A percentile compares a stretch with the other conserved stretches of the same genome.
phyloP scores from a whole-genome alignment of 1,284 basidiomycete species.

The Coniferiporia sulphurascens region DNA sequence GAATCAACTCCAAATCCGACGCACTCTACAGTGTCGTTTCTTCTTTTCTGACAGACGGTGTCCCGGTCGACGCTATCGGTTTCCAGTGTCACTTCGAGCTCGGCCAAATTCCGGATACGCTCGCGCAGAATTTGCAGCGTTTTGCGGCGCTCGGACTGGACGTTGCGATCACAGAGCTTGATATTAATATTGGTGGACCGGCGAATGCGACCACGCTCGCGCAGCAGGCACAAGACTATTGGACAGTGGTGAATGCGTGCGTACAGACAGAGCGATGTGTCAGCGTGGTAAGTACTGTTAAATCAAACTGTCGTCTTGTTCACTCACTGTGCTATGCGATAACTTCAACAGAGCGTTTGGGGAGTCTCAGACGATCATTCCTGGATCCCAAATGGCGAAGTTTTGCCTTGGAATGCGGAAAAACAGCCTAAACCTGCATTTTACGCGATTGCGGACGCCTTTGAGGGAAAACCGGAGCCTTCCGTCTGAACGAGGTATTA shows the following conservation, averaged over 20 bases:
- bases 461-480: constrained; percentile 9
- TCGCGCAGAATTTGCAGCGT: constrained; percentile 16
- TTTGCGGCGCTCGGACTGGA: constrained; percentile 24
- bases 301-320: not conserved
- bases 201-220: constrained; percentile 15
- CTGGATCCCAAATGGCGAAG: constrained; percentile 14
- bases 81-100: constrained; percentile 30
- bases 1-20: constrained; percentile 16
- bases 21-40: constrained; percentile 14
- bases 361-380: constrained; percentile 19
- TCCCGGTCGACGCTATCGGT: constrained; percentile 28
- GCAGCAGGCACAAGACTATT: constrained; percentile 22
- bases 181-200: constrained; percentile 18
- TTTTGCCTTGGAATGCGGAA: constrained; percentile 13
- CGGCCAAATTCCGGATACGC: constrained; percentile 13
- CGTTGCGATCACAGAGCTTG: constrained; percentile 23
- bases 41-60: constrained; percentile 13
- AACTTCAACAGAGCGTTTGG: constrained; percentile 8
- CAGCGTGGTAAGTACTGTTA: constrained; percentile 13
- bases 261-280: constrained; percentile 22
- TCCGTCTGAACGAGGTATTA: not conserved
- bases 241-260: constrained; percentile 25
- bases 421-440: constrained; percentile 18
- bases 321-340: not conserved
- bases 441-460: constrained; percentile 18